A percentile compares a stretch with the other conserved stretches of the same genome.
Evolutionary conservation across 495 filamentous ascomycete species (phyloP).

Genomic region (Tetracladium setigerum): DNA sequence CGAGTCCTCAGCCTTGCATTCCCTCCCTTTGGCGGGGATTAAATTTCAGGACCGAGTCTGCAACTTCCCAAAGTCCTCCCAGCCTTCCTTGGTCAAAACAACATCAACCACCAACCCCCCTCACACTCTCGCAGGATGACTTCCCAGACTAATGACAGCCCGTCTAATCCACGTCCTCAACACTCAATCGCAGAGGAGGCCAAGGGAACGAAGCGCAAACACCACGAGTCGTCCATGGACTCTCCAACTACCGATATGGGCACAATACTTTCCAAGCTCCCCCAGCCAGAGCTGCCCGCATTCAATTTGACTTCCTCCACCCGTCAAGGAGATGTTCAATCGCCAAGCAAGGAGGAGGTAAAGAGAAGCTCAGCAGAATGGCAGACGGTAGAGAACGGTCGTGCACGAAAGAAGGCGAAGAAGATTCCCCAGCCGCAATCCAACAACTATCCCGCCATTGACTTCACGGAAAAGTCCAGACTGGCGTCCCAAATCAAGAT

Average conservation of each 20-base stretch:
- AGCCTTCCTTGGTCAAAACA: too few relatives aligned
- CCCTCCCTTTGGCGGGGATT: too few relatives aligned
- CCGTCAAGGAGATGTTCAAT: slow-evolving; percentile 3
- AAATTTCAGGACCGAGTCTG: too few relatives aligned
- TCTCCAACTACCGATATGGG: neutral
- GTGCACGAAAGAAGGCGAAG: slow-evolving; percentile 46
- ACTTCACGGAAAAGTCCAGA: slow-evolving; percentile 55
- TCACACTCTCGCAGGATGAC: slow-evolving; percentile 2
- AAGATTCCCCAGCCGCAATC: slow-evolving; percentile 44
- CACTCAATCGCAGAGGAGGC: slow-evolving; percentile 2
- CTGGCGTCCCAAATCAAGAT: slow-evolving; percentile 71
- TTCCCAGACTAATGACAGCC: neutral
- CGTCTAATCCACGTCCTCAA: neutral
- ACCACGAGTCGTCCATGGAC: slow-evolving; percentile 1
- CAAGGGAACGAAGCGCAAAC: slow-evolving; percentile 18
- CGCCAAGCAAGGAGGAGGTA: slow-evolving; percentile 22
- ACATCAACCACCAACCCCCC: neutral
- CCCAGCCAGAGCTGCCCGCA: slow-evolving; percentile 20
- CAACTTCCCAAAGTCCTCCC: too few relatives aligned
- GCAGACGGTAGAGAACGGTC: slow-evolving; percentile 41
- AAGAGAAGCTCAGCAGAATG: slow-evolving; percentile 28
- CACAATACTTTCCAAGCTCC: slow-evolving; percentile 11
- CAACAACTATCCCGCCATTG: slow-evolving; percentile 66
- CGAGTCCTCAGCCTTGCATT: too few relatives aligned
- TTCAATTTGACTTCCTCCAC: slow-evolving; percentile 23